These are phyloP conservation scores for Eucalyptus curtisii DNA, from an alignment of 345 rosid species.

Conservation along the genomic window DNA sequence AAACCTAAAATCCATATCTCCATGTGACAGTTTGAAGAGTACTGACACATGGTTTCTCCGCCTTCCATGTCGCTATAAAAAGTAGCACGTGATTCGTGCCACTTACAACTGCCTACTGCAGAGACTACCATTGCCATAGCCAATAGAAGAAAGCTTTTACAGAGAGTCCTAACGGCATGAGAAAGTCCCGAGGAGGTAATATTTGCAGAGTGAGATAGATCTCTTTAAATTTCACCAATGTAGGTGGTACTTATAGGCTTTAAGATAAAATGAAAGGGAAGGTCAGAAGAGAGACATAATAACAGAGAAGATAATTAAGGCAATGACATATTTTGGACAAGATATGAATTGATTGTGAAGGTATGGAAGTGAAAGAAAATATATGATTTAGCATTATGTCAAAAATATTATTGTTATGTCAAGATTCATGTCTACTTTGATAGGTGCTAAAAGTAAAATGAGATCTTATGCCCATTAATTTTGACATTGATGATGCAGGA, in stretches of 20 bases:
- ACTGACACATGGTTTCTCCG: slow-evolving; percentile 34
- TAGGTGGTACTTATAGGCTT: not conserved
- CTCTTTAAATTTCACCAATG: not conserved
- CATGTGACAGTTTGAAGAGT: not conserved
- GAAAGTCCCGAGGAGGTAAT: not conserved
- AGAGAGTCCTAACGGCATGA: not conserved
- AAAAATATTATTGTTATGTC: not conserved
- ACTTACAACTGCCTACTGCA: not conserved
- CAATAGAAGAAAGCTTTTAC: not conserved
- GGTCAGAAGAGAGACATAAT: not conserved
- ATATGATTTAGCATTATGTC: not conserved
- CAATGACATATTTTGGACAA: not conserved
- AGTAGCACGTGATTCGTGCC: slow-evolving; percentile 36
- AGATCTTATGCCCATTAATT: not conserved
- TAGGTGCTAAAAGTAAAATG: not conserved
- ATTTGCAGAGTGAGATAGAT: not conserved
- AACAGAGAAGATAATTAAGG: not conserved
- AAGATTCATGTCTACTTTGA: not conserved
- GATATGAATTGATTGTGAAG: not conserved
- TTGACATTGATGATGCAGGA: not conserved
- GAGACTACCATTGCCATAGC: not conserved
- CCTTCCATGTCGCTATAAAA: slow-evolving; percentile 37
- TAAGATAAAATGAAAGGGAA: not conserved
- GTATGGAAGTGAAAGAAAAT: not conserved
- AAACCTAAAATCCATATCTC: not conserved